A percentile compares a stretch with the other conserved stretches of the same genome.
Conservation (phyloP, 495 filamentous ascomycete genomes). For the Aspergillus funiculosus region DNA sequence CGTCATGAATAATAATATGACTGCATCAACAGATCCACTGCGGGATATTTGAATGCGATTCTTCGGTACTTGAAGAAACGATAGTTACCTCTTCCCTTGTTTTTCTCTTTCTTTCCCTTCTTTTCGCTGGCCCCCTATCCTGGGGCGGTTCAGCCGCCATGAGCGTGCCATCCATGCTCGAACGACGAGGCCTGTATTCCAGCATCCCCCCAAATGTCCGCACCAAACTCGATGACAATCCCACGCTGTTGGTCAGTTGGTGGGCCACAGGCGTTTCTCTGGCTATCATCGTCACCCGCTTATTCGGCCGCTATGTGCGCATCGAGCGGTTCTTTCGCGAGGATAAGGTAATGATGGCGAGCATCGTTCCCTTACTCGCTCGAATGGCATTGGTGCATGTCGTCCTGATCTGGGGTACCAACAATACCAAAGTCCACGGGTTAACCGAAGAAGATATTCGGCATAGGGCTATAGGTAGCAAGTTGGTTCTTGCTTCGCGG, state of each 20-base stretch:
- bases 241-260: conserved; percentile 85
- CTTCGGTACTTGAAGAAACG: background rate
- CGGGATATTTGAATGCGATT: background rate
- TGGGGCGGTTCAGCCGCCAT: conserved; percentile 29
- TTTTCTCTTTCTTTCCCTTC: background rate
- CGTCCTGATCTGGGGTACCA: conserved; percentile 79
- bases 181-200: conserved; percentile 22
- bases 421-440: conserved; percentile 54
- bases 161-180: conserved; percentile 18
- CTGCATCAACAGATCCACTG: background rate
- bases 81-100: too few relatives aligned
- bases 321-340: conserved; percentile 78
- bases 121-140: conserved; percentile 23
- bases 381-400: conserved; percentile 86
- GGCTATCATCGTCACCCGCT: conserved; percentile 69
- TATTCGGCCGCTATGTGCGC: conserved; percentile 72
- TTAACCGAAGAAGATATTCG: conserved; percentile 39
- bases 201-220: conserved; percentile 53
- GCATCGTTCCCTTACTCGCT: conserved; percentile 69
- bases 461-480: conserved; percentile 45
- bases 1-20: conserved; percentile 12
- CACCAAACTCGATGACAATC: conserved; percentile 53
- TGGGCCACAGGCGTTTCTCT: conserved; percentile 85
- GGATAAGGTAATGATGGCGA: conserved; percentile 77
- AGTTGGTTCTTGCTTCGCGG: conserved; percentile 47